A percentile compares a stretch with the other conserved stretches of the same genome.
These are phyloP conservation scores for Vittaforma corneae DNA, from an alignment of 371 early-diverging fungal species.

Conservation along the genomic window DNA sequence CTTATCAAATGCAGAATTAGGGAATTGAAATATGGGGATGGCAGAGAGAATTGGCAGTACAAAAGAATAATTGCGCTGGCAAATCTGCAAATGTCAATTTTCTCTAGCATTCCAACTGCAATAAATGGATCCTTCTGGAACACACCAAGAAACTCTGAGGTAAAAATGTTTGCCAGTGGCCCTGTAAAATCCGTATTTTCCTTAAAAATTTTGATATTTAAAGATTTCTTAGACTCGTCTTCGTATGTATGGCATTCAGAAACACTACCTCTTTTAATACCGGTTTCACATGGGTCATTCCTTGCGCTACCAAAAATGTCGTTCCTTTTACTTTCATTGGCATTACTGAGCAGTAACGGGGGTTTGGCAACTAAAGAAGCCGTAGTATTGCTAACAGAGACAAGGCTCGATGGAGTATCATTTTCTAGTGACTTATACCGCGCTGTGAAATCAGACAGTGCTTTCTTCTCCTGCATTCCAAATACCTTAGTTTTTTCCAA, in stretches of 20 bases:
- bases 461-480: conserved; percentile 20
- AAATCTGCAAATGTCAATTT: conserved; percentile 8
- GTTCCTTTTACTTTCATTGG: too few relatives aligned
- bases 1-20: conserved; percentile 30
- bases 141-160: conserved; percentile 16
- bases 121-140: conserved; percentile 11
- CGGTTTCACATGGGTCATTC: too few relatives aligned
- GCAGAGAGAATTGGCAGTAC: conserved; percentile 9
- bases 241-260: too few relatives aligned
- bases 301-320: too few relatives aligned
- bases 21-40: conserved; percentile 26
- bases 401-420: too few relatives aligned
- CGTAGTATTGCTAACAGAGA: too few relatives aligned
- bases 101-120: conserved; percentile 16
- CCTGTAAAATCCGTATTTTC: background rate
- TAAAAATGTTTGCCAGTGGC: conserved; percentile 11
- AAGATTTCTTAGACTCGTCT: background rate
- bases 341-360: too few relatives aligned
- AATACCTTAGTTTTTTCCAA: background rate
- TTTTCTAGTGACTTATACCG: too few relatives aligned
- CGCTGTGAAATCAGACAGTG: conserved; percentile 5
- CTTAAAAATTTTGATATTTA: background rate
- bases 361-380: too few relatives aligned
- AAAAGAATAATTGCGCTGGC: conserved; percentile 23
- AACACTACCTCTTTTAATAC: too few relatives aligned